Evolutionary conservation across 2,329 filamentous ascomycete species (phyloP).

Genomic region (Coniochaeta ligniaria): DNA sequence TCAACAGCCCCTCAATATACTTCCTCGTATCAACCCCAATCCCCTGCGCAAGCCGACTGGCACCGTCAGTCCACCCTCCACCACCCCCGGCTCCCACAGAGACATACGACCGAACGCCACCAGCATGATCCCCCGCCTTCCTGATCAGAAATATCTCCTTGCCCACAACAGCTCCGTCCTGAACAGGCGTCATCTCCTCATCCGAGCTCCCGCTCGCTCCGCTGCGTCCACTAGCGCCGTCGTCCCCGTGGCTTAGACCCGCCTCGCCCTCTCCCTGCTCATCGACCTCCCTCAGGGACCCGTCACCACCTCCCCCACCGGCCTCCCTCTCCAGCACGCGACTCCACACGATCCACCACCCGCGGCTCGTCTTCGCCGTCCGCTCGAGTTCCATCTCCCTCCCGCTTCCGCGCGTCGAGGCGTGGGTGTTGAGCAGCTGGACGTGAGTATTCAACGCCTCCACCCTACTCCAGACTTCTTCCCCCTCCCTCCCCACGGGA

Average conservation of each 20-base stretch:
- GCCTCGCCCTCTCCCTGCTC: conserved; percentile 5
- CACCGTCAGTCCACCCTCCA: conserved; percentile 43
- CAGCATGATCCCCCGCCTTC: conserved; percentile 47
- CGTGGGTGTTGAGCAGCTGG: conserved; percentile 53
- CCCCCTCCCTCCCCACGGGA: conserved; percentile 27
- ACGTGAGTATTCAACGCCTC: conserved; percentile 60
- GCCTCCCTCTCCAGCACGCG: conserved; percentile 36
- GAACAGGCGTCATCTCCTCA: conserved; percentile 1
- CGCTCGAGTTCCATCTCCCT: conserved; percentile 42
- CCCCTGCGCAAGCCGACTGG: conserved; percentile 58
- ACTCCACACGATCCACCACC: conserved; percentile 66
- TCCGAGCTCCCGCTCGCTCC: background rate
- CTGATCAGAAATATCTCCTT: conserved; percentile 59
- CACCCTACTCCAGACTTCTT: conserved; percentile 45
- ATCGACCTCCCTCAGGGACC: conserved; percentile 7
- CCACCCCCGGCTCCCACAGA: conserved; percentile 11
- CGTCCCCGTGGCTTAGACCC: background rate
- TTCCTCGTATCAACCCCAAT: conserved; percentile 70
- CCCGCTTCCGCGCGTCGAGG: conserved; percentile 31
- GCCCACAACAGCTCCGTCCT: conserved; percentile 18
- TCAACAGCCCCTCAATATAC: conserved; percentile 68
- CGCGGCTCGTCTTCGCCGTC: conserved; percentile 58
- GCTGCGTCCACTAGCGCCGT: background rate
- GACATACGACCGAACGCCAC: conserved; percentile 20
- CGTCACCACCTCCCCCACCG: background rate